Base-by-base conservation (phyloP, 2,329 filamentous ascomycete species). In the Claviceps lovelessii region DNA sequence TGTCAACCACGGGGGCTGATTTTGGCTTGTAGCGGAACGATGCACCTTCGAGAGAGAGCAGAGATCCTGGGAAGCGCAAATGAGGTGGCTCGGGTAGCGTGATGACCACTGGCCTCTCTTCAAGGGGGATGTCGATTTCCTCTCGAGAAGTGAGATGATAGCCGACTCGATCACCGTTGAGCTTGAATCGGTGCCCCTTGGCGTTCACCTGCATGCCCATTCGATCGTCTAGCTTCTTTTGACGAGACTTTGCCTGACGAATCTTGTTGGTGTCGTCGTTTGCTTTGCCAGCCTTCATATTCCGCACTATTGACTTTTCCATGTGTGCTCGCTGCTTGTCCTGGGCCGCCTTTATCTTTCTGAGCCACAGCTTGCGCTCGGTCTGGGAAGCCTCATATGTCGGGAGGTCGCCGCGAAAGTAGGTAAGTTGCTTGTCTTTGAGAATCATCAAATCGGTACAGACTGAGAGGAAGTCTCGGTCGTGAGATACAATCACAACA, bases 221-320 rank as follows among this genome's bases (percentile, higher is more conserved):
- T 6, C 88, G 76, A 54, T 93, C 84, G 55, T 94, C 88, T 1
- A 94, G 76, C 65, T 89, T 90, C 73, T 90, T 91, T 70, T 90
- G 86, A 0, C 88, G 77, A 5, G 84, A 88, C 58, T 90, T 90
- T 4, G 88, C 88, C 72, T 90, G 86, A n/a, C 86, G 82, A 3
- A 94, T 75, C 65, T 90, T 90, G 65, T 91, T 91, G 61, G 90
- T 85, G 63, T 94, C 88, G 35, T 88, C 86, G 31, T 84, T 85
- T 50, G 83, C 82, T 65, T 84, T 86, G 7, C 87, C 89, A 23
- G 84, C 79, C 59, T 84, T 85, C 62, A 89, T 78, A 60, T 87
- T 91, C 56, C 84, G 79, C 23, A 79, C 76, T 52, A 94, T 89
- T 0, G 83, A 86, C 61, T 86, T 80, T 68, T 91, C 84, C 58